A percentile compares a stretch with the other conserved stretches of the same genome.
phyloP scores from a whole-genome alignment of 73 alveolate genomes.

The Stentor coeruleus region DNA sequence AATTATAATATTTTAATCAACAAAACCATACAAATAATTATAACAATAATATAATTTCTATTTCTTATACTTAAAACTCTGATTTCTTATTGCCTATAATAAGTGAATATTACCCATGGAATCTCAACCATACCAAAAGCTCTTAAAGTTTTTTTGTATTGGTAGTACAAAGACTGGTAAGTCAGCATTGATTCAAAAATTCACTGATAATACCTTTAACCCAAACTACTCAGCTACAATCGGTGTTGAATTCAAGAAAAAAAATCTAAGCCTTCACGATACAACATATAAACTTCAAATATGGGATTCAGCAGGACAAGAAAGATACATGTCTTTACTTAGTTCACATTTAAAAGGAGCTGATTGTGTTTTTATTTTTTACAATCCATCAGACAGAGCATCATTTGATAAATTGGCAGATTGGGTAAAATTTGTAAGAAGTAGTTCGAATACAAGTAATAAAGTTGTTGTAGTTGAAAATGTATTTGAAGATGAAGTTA shows the following conservation, averaged over 20 bases:
- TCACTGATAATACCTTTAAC: not conserved
- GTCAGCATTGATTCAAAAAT: not conserved
- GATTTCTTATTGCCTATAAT: too few relatives aligned
- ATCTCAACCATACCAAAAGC: too few relatives aligned
- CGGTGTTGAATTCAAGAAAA: not conserved
- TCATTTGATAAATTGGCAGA: constrained; percentile 35
- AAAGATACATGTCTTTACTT: not conserved
- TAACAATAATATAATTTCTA: too few relatives aligned
- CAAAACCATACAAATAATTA: too few relatives aligned
- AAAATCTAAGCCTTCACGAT: not conserved
- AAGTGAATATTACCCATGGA: too few relatives aligned
- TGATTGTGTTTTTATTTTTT: not conserved
- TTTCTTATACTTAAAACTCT: too few relatives aligned
- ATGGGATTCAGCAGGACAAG: not conserved
- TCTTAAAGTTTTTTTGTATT: too few relatives aligned
- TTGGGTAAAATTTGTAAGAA: constrained; percentile 37
- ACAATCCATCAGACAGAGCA: constrained; percentile 27
- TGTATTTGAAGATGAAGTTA: too few relatives aligned
- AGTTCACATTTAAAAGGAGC: not conserved
- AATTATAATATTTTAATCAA: too few relatives aligned
- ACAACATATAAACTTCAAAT: not conserved
- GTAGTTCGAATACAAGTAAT: constrained; percentile 15
- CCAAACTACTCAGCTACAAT: not conserved
- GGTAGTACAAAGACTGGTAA: too few relatives aligned
- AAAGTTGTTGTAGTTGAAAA: constrained; percentile 77